Base-by-base conservation (phyloP, 1,284 basidiomycete species). In the Pyrrhoderma lamaoense region DNA sequence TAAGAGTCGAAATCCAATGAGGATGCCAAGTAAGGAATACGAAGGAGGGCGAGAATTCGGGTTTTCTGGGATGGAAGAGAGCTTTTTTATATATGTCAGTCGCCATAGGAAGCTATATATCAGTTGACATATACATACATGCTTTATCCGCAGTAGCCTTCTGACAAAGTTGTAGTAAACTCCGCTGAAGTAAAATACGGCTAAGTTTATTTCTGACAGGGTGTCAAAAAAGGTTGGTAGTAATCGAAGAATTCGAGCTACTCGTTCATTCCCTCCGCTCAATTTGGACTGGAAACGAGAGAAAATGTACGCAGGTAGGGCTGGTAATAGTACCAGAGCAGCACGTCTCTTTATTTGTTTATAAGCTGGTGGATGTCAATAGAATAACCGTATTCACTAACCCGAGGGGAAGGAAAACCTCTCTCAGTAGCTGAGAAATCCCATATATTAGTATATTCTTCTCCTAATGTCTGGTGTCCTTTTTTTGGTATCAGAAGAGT, bases 371-470 rank as follows among this genome's bases (percentile, higher is more conserved):
- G 50, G 36, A 11, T 21, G 13, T 42, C 13, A 22, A 14, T 16
- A 18, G n/a, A n/a, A 22, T 18, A 23, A 40, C 19, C 16, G 45
- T 7, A 16, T 5, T n/a, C 38, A 54, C 45, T 45, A 38, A 54
- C 54, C 37, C 56, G 62, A 16, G 77, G 68, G 11, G 78, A 81
- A 39, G 64, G 64, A 34, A 67, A 61, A 13, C 64, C 61, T 9
- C 62, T 57, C 9, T 64, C 64, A 40, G 62, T 66, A 14, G 67
- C 62, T 11, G 82, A 80, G 52, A 81, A 79, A 49, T 85, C 79
- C 78, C 89, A 85, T 27, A 89, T 85, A 60, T 89, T 88, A 0
- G 90, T 93, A 62, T 95, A 95, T 64, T 95, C 91, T 66, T 95
- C 91, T 13, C 91, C 91, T 0, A 94, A 72, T 2, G 89, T 92